Conservation (phyloP, 257 asterid genomes). For the Voacanga thouarsii region DNA sequence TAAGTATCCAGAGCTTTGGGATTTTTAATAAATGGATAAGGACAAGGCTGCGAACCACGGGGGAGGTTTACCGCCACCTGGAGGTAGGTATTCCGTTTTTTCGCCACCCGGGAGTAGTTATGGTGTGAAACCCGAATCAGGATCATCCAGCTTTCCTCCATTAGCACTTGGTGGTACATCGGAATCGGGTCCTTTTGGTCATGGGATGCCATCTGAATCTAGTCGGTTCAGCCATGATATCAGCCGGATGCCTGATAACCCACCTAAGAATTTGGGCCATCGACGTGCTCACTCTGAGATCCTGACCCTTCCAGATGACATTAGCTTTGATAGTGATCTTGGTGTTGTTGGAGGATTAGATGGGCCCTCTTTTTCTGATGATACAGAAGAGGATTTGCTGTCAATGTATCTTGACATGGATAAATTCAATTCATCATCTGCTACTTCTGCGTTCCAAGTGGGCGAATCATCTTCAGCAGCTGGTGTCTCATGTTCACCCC, state of each 20-base stretch:
- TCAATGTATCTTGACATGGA: constrained; percentile 88
- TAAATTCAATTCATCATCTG: constrained; percentile 73
- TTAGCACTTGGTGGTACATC: constrained; percentile 51
- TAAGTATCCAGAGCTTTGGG: constrained; percentile 2
- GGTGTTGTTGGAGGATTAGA: constrained; percentile 92
- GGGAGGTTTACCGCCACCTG: constrained; percentile 65
- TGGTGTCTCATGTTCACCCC: constrained; percentile 41
- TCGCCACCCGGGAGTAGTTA: constrained; percentile 51
- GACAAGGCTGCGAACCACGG: constrained; percentile 49
- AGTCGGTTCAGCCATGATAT: constrained; percentile 68
- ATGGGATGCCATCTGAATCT: constrained; percentile 43
- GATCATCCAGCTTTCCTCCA: constrained; percentile 58
- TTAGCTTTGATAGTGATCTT: constrained; percentile 88
- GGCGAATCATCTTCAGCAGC: constrained; percentile 62
- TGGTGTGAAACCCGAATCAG: constrained; percentile 45
- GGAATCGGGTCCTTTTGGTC: constrained; percentile 60
- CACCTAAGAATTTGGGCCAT: constrained; percentile 76
- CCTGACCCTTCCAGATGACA: constrained; percentile 89
- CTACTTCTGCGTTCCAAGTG: constrained; percentile 60
- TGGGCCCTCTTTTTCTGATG: constrained; percentile 84
- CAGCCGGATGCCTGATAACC: constrained; percentile 90
- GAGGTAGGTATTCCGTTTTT: constrained; percentile 68
- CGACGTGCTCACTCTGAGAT: constrained; percentile 94
- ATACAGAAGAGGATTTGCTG: constrained; percentile 74
- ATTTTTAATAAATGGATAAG: constrained; percentile 59